A percentile compares a stretch with the other conserved stretches of the same genome.
Evolutionary conservation across 208 protist genomes (phyloP).

Genomic region (Leishmania major): DNA sequence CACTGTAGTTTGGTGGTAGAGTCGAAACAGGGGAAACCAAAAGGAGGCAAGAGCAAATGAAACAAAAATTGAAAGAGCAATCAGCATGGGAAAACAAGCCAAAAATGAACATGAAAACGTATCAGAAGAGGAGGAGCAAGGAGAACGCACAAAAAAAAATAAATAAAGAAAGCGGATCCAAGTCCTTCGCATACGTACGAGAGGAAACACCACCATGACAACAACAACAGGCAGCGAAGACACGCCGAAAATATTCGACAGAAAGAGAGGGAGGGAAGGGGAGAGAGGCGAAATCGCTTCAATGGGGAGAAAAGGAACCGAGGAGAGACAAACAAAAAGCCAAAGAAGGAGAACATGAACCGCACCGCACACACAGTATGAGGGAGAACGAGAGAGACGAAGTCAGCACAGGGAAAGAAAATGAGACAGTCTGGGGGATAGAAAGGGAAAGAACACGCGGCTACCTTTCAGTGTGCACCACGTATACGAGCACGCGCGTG

Average conservation of each 20-base stretch:
- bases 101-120: constrained; percentile 1
- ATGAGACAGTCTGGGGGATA: not conserved
- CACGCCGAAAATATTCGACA: not conserved
- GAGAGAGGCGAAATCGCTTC: not conserved
- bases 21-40: not conserved
- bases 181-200: not conserved
- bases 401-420: not conserved
- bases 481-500: not conserved
- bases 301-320: not conserved
- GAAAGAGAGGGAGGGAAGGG: not conserved
- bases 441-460: not conserved
- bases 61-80: not conserved
- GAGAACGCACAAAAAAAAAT: not conserved
- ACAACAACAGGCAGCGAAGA: not conserved
- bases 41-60: not conserved
- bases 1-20: not conserved
- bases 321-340: not conserved
- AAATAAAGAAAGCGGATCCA: not conserved
- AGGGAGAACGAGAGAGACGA: not conserved
- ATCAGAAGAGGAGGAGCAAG: constrained; percentile 15
- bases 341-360: not conserved
- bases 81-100: constrained; percentile 10
- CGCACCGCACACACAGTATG: not conserved
- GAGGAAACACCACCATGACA: not conserved
- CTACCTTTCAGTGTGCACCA: not conserved